These are phyloP conservation scores for Cucurbita moschata DNA, from an alignment of 306 rosid genomes.

Conservation along the genomic window DNA sequence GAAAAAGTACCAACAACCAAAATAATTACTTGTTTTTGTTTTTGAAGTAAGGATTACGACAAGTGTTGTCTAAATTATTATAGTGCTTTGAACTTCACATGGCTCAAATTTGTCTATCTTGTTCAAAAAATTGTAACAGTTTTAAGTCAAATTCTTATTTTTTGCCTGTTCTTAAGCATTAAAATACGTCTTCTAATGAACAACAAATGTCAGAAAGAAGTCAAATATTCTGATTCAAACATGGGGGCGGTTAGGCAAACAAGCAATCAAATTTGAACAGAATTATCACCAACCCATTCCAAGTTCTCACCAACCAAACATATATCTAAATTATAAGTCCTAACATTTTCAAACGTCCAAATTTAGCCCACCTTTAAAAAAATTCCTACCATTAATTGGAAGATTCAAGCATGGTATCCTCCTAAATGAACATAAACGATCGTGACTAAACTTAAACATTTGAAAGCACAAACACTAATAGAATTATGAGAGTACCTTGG, in stretches of 20 bases:
- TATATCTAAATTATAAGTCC: no score
- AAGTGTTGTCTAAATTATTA: background rate
- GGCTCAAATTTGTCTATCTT: background rate
- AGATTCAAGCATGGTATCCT: no score
- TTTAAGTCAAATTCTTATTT: background rate
- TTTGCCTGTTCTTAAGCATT: background rate
- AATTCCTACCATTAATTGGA: no score
- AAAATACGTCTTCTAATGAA: background rate
- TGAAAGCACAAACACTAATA: background rate
- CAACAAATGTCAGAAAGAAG: background rate
- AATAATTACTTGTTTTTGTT: background rate
- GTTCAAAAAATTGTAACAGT: background rate
- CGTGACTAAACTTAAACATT: background rate
- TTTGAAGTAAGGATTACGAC: background rate
- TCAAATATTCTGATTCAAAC: background rate
- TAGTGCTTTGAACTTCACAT: background rate
- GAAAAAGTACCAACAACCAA: background rate
- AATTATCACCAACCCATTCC: background rate
- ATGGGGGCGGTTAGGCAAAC: background rate
- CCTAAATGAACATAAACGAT: no score
- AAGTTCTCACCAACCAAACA: background rate
- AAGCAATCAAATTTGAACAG: background rate
- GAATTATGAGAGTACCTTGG: conserved; percentile 37
- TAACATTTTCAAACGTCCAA: no score
- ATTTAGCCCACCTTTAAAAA: no score